These are phyloP conservation scores for Ganoderma resinaceum DNA, from an alignment of 1,284 basidiomycete genomes.

Conservation along the genomic window DNA sequence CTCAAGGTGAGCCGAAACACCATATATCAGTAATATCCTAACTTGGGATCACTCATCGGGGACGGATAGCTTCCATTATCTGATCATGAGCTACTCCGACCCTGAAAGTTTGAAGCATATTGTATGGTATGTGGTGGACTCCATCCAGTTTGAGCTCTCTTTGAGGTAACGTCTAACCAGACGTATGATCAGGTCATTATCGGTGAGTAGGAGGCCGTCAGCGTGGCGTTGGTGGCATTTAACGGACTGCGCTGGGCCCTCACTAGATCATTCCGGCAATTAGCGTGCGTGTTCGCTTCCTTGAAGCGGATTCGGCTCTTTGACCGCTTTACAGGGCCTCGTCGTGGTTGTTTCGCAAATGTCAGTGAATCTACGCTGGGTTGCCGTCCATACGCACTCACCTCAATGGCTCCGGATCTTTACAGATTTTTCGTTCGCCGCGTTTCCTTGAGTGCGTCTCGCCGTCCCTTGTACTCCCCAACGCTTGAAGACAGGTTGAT, in stretches of 20 bases:
- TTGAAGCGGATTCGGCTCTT: not conserved
- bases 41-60: not conserved
- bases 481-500: not conserved
- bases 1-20: not conserved
- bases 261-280: not conserved
- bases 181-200: constrained; percentile 3
- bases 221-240: not conserved
- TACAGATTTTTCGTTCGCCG: constrained; percentile 14
- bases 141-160: not conserved
- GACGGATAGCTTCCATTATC: constrained; percentile 7
- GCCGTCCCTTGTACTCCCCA: too few species aligned
- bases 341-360: constrained; percentile 9
- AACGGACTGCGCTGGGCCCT: not conserved
- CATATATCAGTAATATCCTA: too few species aligned
- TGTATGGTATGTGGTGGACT: not conserved
- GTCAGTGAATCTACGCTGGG: not conserved
- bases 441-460: constrained; percentile 8
- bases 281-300: not conserved
- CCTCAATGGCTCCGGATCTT: not conserved
- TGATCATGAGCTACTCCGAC: constrained; percentile 1
- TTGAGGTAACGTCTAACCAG: too few species aligned
- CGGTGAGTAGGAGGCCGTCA: constrained; percentile 6
- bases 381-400: not conserved
- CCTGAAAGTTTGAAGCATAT: not conserved
- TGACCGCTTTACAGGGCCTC: not conserved